A percentile compares a stretch with the other conserved stretches of the same genome.
Conservation (phyloP, 768 basidiomycete species). For the Neoboletus magnificus region DNA sequence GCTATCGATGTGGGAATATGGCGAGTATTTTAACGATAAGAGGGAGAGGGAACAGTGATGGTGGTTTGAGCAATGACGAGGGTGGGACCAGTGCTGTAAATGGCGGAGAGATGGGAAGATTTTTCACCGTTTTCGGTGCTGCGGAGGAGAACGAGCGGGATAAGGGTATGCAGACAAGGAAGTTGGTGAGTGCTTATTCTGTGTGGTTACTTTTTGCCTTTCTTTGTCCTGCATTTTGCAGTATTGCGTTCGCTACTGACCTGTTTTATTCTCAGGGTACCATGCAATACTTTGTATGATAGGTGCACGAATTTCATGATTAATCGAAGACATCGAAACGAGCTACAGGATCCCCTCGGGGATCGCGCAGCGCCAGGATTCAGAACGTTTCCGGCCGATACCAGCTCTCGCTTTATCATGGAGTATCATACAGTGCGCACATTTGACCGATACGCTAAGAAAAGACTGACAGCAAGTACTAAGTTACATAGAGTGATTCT, state of each 20-base stretch:
- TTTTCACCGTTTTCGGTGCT: constrained; percentile 82
- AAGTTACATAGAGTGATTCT: background rate
- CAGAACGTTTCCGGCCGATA: background rate
- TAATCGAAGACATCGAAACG: background rate
- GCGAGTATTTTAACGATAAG: constrained; percentile 86
- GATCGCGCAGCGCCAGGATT: background rate
- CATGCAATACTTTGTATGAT: constrained; percentile 41
- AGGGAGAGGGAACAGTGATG: constrained; percentile 46
- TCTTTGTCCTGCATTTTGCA: background rate
- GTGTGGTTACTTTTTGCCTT: background rate
- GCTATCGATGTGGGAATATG: constrained; percentile 82
- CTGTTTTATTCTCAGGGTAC: constrained; percentile 24
- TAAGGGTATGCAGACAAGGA: constrained; percentile 69
- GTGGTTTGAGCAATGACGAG: constrained; percentile 10
- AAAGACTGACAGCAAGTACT: background rate
- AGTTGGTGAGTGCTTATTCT: constrained; percentile 52
- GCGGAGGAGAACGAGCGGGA: constrained; percentile 89
- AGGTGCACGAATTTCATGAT: constrained; percentile 5
- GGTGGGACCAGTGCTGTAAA: background rate
- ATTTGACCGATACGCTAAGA: background rate
- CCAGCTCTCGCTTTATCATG: background rate
- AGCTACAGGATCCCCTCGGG: background rate
- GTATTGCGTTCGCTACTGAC: background rate
- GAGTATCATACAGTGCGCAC: background rate
- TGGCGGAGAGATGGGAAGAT: constrained; percentile 35